Evolutionary conservation across 805 yeast genomes (phyloP).

Genomic region (Saturnispora besseyi): DNA sequence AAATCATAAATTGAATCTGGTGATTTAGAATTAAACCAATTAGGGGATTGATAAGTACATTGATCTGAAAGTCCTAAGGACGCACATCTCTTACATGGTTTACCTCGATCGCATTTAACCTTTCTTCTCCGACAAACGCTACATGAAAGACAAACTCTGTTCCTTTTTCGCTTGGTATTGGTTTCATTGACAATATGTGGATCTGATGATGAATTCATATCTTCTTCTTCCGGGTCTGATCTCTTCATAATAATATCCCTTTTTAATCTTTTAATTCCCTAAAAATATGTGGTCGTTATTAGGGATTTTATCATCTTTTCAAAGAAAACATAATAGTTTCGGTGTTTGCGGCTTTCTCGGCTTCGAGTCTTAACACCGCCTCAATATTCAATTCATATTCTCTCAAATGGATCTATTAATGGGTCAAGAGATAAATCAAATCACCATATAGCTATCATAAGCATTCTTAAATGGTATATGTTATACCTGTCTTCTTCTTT

Average conservation of each 20-base stretch:
- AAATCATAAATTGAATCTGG: slow-evolving; percentile 1
- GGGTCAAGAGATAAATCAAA: no score
- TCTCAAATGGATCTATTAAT: neutral
- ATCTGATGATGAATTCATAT: neutral
- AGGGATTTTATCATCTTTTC: neutral
- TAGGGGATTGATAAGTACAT: slow-evolving; percentile 25
- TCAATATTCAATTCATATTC: neutral
- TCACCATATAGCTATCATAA: no score
- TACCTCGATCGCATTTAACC: slow-evolving; percentile 34
- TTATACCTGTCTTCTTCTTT: no score
- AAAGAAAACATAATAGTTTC: neutral
- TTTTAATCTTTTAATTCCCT: neutral
- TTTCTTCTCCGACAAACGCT: slow-evolving; percentile 39
- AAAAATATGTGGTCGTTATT: neutral
- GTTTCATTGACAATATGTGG: neutral
- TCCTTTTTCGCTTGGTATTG: slow-evolving; percentile 24
- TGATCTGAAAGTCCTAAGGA: slow-evolving; percentile 25
- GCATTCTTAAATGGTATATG: no score
- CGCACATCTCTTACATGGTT: slow-evolving; percentile 29
- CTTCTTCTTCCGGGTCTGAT: neutral
- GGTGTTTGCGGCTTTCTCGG: slow-evolving; percentile 1
- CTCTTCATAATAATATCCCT: neutral
- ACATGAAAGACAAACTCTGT: slow-evolving; percentile 38
- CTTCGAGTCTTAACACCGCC: neutral
- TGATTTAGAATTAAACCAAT: slow-evolving; percentile 18